Evolutionary conservation across 2,329 filamentous ascomycete genomes (phyloP).

Genomic region (Colletotrichum godetiae): DNA sequence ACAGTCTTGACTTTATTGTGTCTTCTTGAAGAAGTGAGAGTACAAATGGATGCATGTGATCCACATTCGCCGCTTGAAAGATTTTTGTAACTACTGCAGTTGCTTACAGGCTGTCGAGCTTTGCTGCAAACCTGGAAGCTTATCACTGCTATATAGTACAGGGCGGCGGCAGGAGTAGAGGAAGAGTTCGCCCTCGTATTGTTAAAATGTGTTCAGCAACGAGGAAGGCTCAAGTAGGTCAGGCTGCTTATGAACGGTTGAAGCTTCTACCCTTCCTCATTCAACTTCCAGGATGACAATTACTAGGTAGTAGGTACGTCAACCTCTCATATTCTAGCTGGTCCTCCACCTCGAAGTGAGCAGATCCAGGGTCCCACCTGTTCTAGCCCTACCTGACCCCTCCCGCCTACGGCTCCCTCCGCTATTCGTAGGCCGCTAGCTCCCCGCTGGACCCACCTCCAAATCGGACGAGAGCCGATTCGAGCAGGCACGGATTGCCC

Average conservation of each 20-base stretch:
- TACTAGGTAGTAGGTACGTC: too few species aligned
- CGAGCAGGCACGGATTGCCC: neutral
- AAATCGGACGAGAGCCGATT: constrained; percentile 6
- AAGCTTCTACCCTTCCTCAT: neutral
- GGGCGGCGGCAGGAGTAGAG: too few species aligned
- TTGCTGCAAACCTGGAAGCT: too few species aligned
- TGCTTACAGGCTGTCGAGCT: too few species aligned
- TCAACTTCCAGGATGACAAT: neutral
- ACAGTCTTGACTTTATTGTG: too few species aligned
- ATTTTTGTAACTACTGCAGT: too few species aligned
- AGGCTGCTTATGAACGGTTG: neutral
- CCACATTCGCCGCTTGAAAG: too few species aligned
- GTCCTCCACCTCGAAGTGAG: neutral
- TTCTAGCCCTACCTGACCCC: neutral
- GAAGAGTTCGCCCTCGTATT: neutral
- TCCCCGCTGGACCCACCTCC: neutral
- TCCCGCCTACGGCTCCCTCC: neutral
- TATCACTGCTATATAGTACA: too few species aligned
- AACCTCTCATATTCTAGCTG: too few species aligned
- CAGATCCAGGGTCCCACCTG: neutral
- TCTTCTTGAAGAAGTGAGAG: too few species aligned
- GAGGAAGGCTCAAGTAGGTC: neutral
- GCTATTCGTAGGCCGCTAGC: neutral
- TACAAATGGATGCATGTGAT: too few species aligned
- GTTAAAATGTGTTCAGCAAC: neutral